Evolutionary conservation across 306 rosid species (phyloP), one percentile per base, ranked within the genome.

Genomic region (Cucumis cinereus): DNA sequence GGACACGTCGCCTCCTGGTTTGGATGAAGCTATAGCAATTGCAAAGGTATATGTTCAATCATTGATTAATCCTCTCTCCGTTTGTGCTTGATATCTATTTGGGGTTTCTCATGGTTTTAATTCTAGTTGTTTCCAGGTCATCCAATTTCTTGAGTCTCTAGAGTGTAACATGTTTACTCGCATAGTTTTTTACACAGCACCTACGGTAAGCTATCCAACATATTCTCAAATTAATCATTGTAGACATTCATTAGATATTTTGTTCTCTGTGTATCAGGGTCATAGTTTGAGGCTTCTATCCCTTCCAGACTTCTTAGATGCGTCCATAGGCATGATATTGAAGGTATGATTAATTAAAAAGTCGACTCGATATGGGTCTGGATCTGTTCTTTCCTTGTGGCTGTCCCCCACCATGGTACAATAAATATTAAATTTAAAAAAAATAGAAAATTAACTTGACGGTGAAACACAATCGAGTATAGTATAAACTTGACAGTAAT

Each of bases 21-120:
- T 94, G 79, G 99, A 94, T 82, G 99, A 94, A 90, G 99, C 97
- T 76, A 86, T 94, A 69, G 98, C 98, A 11, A 94, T 94, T 84
- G 89, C 98, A 58, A 94, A 94, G 94, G 99, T 83, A 75, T 45
- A 84, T 59, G 7, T 36, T 49, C 10, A 77, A 40, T 24, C 24
- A 4, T 45, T 38, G 17, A 3, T 59, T 77, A 28, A 61, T 75
- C 47, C 76, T 57, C 74, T 69, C 49, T 57, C 49, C 61, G 81
- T 57, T 64, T 43, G 66, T 33, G 43, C 77, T 50, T 66, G 68
- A 58, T 43, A 41, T 72, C 11, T 57, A 58, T 60, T 61, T 64
- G 68, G 56, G 55, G 52, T 33, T 67, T 71, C 77, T 56, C 40
- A 24, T 58, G 68, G 47, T 59, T 78, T 83, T 67, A 26, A 69